A percentile compares a stretch with the other conserved stretches of the same genome.
phyloP scores from a whole-genome alignment of 2,329 filamentous ascomycete species.

The Colletotrichum plurivorum region DNA sequence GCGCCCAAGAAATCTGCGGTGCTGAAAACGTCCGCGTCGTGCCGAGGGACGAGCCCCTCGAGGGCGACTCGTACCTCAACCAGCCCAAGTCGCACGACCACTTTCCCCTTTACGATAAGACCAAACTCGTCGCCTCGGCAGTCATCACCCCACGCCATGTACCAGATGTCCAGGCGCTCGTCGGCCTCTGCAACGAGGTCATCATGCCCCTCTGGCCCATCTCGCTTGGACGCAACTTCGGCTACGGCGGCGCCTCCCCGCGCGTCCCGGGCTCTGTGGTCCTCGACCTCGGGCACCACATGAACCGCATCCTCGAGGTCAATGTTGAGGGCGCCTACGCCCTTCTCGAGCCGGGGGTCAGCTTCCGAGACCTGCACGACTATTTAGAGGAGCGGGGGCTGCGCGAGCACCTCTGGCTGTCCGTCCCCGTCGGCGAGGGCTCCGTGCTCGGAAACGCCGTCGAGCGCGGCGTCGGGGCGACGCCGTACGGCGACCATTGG shows the following conservation, averaged over 20 bases:
- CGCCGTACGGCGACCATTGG: slow-evolving; percentile 61
- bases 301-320: slow-evolving; percentile 57
- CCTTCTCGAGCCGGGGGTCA: slow-evolving; percentile 60
- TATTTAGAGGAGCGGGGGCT: slow-evolving; percentile 53
- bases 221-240: slow-evolving; percentile 56
- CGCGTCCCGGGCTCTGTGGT: slow-evolving; percentile 59
- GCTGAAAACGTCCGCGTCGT: slow-evolving; percentile 44
- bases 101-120: slow-evolving; percentile 56
- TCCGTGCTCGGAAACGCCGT: slow-evolving; percentile 62
- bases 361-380: slow-evolving; percentile 52
- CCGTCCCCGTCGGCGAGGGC: slow-evolving; percentile 59
- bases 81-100: slow-evolving; percentile 52
- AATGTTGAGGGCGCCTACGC: slow-evolving; percentile 55
- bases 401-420: slow-evolving; percentile 58
- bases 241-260: slow-evolving; percentile 60
- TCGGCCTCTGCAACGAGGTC: slow-evolving; percentile 52
- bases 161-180: slow-evolving; percentile 60
- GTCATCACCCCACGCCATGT: slow-evolving; percentile 51
- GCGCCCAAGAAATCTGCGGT: slow-evolving; percentile 43
- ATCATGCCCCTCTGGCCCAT: slow-evolving; percentile 54
- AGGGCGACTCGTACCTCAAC: slow-evolving; percentile 41
- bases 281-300: slow-evolving; percentile 57
- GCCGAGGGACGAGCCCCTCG: slow-evolving; percentile 29
- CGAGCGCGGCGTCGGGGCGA: slow-evolving; percentile 62
- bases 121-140: slow-evolving; percentile 58